A percentile compares a stretch with the other conserved stretches of the same genome.
These are phyloP conservation scores for Cicer pinnatifidum DNA, from an alignment of 306 rosid genomes.

Conservation along the genomic window DNA sequence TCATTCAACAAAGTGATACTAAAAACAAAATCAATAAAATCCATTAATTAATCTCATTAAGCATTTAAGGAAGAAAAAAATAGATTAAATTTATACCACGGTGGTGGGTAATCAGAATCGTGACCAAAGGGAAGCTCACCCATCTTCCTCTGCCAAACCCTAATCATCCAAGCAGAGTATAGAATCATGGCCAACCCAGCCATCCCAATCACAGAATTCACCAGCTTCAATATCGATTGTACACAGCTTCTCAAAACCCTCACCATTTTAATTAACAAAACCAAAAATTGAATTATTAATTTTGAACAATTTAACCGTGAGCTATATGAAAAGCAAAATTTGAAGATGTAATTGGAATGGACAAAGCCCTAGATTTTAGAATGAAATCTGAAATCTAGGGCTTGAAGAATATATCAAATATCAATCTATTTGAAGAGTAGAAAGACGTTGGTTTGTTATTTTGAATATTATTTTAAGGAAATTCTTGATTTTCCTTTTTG, in stretches of 20 bases:
- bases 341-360: neutral
- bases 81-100: slow-evolving; percentile 58
- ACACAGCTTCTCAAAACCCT: slow-evolving; percentile 66
- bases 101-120: slow-evolving; percentile 57
- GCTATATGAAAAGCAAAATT: slow-evolving; percentile 1
- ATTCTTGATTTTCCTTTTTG: too few relatives aligned
- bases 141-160: slow-evolving; percentile 67
- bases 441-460: neutral
- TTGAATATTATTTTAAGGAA: neutral
- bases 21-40: neutral
- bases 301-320: neutral
- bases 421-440: neutral
- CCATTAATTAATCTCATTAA: neutral
- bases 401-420: slow-evolving; percentile 15
- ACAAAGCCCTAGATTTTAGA: slow-evolving; percentile 48
- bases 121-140: slow-evolving; percentile 59
- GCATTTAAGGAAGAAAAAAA: neutral
- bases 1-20: neutral
- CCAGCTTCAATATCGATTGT: slow-evolving; percentile 76
- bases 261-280: slow-evolving; percentile 50
- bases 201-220: slow-evolving; percentile 77
- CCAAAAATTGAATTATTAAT: neutral
- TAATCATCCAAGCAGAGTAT: slow-evolving; percentile 75
- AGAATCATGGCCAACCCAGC: slow-evolving; percentile 74
- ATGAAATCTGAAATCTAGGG: slow-evolving; percentile 37